These are phyloP conservation scores for Vaccinium corymbosum DNA, from an alignment of 148 eudicot species.

Conservation along the genomic window DNA sequence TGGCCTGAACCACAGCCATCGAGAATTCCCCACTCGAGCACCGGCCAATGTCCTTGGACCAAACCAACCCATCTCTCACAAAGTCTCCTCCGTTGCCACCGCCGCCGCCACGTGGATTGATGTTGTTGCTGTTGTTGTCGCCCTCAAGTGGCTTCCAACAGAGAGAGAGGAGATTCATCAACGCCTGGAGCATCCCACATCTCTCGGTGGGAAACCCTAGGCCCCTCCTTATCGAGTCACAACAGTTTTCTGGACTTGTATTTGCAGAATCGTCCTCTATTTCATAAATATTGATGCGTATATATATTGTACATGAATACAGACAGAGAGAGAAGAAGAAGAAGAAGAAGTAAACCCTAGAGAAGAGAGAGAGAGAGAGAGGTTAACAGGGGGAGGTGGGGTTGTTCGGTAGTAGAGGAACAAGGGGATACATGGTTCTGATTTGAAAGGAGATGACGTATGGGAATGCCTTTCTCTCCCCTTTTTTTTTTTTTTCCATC, in stretches of 20 bases:
- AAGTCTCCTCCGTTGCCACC: conserved; percentile 19
- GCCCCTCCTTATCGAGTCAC: conserved; percentile 7
- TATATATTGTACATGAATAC: neutral
- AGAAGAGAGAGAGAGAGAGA: conserved; percentile 4
- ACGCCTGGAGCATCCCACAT: conserved; percentile 68
- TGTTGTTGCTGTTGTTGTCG: conserved; percentile 15
- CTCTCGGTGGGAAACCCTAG: conserved; percentile 29
- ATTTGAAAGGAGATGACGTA: conserved; percentile 18
- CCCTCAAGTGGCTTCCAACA: conserved; percentile 64
- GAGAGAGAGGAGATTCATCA: conserved; percentile 59
- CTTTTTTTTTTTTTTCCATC: too few relatives aligned
- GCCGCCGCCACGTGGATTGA: neutral
- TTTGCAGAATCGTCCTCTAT: neutral
- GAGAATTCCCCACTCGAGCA: conserved; percentile 50
- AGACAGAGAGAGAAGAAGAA: neutral
- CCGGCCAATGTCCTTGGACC: conserved; percentile 43
- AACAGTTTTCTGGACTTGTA: neutral
- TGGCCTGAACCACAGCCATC: conserved; percentile 66
- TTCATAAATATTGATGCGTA: neutral
- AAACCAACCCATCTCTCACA: conserved; percentile 41
- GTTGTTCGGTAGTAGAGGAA: conserved; percentile 45
- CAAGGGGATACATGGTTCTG: conserved; percentile 24
- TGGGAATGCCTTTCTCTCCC: conserved; percentile 10
- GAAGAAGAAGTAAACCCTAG: conserved; percentile 12
- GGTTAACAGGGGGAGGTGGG: conserved; percentile 17